Conservation (phyloP, 169 alveolate genomes). For the Cystoisospora suis region DNA sequence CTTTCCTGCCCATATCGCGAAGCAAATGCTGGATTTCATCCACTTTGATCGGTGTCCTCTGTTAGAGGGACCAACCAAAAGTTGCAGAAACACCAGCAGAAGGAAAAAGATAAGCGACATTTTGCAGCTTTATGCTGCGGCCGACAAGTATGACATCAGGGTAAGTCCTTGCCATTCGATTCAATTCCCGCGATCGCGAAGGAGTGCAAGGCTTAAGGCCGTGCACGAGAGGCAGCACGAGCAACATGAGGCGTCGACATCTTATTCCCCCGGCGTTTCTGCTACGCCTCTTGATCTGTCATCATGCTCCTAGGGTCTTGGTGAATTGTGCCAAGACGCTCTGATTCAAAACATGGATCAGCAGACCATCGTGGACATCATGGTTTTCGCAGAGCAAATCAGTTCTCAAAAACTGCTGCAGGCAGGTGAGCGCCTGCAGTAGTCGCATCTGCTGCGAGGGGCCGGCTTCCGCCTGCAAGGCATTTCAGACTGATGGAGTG, state of each 20-base stretch:
- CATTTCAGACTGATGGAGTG: not conserved
- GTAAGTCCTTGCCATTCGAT: conserved; percentile 25
- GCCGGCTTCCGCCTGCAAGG: not conserved
- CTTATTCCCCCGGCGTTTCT: no score
- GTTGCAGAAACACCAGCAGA: not conserved
- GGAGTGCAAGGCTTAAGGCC: no score
- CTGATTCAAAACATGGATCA: conserved; percentile 35
- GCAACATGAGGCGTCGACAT: no score
- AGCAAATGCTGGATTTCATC: conserved; percentile 56
- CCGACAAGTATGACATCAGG: conserved; percentile 61
- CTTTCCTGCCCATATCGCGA: conserved; percentile 46
- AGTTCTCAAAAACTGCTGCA: conserved; percentile 33
- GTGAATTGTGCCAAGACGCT: conserved; percentile 26
- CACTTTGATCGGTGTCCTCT: conserved; percentile 50
- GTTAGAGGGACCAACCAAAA: conserved; percentile 38
- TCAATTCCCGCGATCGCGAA: no score
- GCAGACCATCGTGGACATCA: conserved; percentile 23
- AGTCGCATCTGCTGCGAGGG: not conserved
- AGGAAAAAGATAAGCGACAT: not conserved
- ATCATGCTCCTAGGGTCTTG: no score
- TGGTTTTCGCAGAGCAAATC: conserved; percentile 27
- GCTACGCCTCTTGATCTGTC: no score
- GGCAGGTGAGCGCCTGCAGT: conserved; percentile 12
- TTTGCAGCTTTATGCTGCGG: conserved; percentile 57
- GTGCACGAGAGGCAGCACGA: no score